phyloP scores from a whole-genome alignment of 2,329 filamentous ascomycete species.

The Neophaeococcomyces mojaviensis region DNA sequence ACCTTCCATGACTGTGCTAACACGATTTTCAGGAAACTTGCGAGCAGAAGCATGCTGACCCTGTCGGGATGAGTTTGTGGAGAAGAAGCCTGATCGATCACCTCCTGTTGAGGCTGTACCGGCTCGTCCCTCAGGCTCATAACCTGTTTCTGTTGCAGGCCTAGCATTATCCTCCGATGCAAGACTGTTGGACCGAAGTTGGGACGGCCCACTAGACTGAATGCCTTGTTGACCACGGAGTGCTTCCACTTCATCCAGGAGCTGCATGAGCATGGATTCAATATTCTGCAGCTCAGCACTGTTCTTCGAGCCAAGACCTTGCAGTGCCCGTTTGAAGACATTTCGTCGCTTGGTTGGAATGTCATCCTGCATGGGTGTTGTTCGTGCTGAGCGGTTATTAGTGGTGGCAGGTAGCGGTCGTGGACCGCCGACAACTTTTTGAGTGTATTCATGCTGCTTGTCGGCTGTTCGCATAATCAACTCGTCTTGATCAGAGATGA shows the following conservation, averaged over 20 bases:
- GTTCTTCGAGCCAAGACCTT: constrained; percentile 80
- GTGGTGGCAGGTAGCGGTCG: constrained; percentile 65
- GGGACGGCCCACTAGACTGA: constrained; percentile 17
- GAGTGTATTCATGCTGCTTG: constrained; percentile 77
- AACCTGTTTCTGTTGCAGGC: constrained; percentile 63
- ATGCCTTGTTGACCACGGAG: constrained; percentile 53
- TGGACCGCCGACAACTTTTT: constrained; percentile 76
- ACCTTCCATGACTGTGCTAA: constrained; percentile 81
- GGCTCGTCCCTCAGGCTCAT: constrained; percentile 75
- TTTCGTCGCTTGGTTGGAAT: constrained; percentile 74
- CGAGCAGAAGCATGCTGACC: constrained; percentile 42
- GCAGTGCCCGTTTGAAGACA: constrained; percentile 88
- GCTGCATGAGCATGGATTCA: constrained; percentile 83
- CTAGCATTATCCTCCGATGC: constrained; percentile 65
- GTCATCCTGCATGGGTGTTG: constrained; percentile 48
- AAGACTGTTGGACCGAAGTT: constrained; percentile 41
- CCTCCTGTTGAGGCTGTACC: constrained; percentile 60
- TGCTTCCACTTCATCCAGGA: constrained; percentile 84
- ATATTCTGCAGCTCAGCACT: constrained; percentile 82
- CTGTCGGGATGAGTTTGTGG: constrained; percentile 39
- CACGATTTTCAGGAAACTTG: constrained; percentile 63
- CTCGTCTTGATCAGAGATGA: constrained; percentile 83
- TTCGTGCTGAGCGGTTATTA: constrained; percentile 47
- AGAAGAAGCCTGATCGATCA: constrained; percentile 68
- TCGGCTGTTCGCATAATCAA: constrained; percentile 81